Evolutionary conservation across 331 rosid species (phyloP), one percentile per base, ranked within the genome.

Genomic region (Pyracantha coccinea): DNA sequence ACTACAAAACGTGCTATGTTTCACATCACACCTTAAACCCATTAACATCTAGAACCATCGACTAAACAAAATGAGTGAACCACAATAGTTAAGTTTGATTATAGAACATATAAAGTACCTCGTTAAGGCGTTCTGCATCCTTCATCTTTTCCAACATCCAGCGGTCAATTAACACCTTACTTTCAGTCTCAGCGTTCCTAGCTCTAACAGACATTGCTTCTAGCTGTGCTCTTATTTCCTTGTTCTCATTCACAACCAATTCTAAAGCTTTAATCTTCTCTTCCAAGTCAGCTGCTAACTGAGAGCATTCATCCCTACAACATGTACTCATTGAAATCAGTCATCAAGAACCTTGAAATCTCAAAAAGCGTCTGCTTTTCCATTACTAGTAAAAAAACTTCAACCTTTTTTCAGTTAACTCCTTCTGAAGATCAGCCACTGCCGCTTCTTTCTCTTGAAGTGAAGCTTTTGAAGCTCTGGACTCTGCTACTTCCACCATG

Each of bases 141-240:
- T 92, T 88, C 99, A 95, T 95, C 83, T 95, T 95, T 80, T 90
- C 96, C 75, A 95, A 84, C 97, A 92, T 90, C 99, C 96, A 95
- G 72, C 97, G 92, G 33, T 95, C 97, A 79, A 90, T 78, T 78
- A 95, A 85, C 96, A 90, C 87, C 86, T 90, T 95, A 81, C 83
- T 95, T 82, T 95, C 97, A 70, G 91, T 89, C 76, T 92, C 97
- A 19, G 97, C 91, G 69, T 86, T 88, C 78, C 79, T 88, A n/a
- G 88, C 93, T 75, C 86, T 86, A 27, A 79, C 25, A 74, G 90
- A 80, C 87, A 85, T 77, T 86, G 83, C 80, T 84, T 92, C 90
- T 57, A 95, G 83, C 38, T 86, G 89, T 12, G 83, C 81, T 83
- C 82, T 88, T 68, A 90, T 85, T 81, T 89, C 96, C 63, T 89